These are phyloP conservation scores for Cladophialophora exuberans DNA, from an alignment of 2,329 filamentous ascomycete species.

Conservation along the genomic window DNA sequence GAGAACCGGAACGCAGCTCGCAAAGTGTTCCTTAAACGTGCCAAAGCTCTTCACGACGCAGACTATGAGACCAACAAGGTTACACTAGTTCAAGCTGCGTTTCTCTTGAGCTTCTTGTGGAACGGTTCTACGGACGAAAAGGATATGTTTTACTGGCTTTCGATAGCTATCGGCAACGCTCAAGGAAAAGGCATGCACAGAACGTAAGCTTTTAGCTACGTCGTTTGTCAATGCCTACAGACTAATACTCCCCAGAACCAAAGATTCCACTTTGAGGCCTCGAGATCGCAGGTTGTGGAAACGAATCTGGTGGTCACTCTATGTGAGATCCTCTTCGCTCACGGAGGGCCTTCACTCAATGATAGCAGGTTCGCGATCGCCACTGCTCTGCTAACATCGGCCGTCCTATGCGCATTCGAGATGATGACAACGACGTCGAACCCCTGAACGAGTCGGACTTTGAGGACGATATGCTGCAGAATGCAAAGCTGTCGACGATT, in stretches of 20 bases:
- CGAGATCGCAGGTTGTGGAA: conserved; percentile 29
- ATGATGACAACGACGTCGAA: conserved; percentile 30
- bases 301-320: conserved; percentile 33
- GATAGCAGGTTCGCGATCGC: conserved; percentile 30
- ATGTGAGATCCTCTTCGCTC: conserved; percentile 21
- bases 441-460: conserved; percentile 26
- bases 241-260: conserved; percentile 10
- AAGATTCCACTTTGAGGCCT: conserved; percentile 26
- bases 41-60: conserved; percentile 36
- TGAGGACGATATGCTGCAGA: conserved; percentile 9
- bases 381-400: conserved; percentile 33
- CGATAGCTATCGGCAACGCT: conserved; percentile 33
- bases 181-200: conserved; percentile 36
- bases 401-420: conserved; percentile 33
- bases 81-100: conserved; percentile 30
- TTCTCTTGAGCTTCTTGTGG: conserved; percentile 34
- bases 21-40: conserved; percentile 34
- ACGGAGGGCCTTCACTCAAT: background rate
- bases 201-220: conserved; percentile 24
- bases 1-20: conserved; percentile 31
- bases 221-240: background rate
- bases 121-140: conserved; percentile 35
- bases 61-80: conserved; percentile 36
- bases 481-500: background rate
- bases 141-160: conserved; percentile 37